Conservation (phyloP, 2,329 filamentous ascomycete species). For the Fusarium sp. region DNA sequence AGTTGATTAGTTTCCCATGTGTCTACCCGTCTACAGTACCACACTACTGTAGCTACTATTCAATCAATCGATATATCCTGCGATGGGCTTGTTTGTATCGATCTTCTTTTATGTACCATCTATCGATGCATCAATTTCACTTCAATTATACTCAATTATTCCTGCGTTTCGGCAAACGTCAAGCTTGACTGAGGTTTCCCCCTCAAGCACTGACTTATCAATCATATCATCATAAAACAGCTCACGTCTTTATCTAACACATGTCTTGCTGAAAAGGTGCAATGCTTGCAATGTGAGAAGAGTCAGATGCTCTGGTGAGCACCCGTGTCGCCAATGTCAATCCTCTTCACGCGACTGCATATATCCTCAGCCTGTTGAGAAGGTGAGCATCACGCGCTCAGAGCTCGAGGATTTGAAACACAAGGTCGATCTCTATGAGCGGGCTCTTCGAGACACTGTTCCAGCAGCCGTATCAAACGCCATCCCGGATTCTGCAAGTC, state of each 20-base stretch:
- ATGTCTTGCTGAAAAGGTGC: constrained; percentile 49
- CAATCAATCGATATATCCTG: neutral
- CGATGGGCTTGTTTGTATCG: neutral
- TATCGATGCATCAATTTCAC: neutral
- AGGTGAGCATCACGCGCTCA: constrained; percentile 52
- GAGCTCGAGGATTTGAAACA: constrained; percentile 54
- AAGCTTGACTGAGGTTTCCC: neutral
- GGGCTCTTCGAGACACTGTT: constrained; percentile 49
- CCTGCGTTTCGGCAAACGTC: neutral
- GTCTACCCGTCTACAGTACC: neutral
- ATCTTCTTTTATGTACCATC: neutral
- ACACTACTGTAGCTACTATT: neutral
- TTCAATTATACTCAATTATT: neutral
- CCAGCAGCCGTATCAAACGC: constrained; percentile 36
- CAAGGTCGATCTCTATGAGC: constrained; percentile 53
- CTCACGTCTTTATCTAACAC: constrained; percentile 17
- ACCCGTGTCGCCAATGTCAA: constrained; percentile 58
- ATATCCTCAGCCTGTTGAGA: constrained; percentile 57
- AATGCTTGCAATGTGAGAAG: constrained; percentile 63
- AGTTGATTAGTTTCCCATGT: constrained; percentile 41
- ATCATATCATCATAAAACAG: neutral
- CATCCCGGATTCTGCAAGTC: constrained; percentile 44
- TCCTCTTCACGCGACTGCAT: constrained; percentile 55
- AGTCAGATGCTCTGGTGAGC: constrained; percentile 61
- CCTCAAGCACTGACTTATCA: neutral